These are phyloP conservation scores for Penicillium samsonianum DNA, from an alignment of 495 filamentous ascomycete species.

Conservation along the genomic window DNA sequence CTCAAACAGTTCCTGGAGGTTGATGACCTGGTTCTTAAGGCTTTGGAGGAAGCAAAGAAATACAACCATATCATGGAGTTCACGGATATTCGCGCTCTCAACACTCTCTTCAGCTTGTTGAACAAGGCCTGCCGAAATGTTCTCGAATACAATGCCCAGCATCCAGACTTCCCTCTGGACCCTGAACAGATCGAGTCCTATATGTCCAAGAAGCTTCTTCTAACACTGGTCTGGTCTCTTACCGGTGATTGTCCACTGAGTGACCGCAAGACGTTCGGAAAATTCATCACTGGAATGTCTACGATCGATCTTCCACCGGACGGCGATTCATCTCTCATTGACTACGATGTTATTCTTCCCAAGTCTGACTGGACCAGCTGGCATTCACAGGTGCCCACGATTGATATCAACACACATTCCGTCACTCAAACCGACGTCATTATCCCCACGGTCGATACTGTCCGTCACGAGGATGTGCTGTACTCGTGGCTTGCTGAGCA, in stretches of 20 bases:
- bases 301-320: slow-evolving; percentile 80
- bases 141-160: slow-evolving; percentile 92
- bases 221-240: slow-evolving; percentile 90
- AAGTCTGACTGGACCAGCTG: slow-evolving; percentile 85
- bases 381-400: slow-evolving; percentile 89
- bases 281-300: slow-evolving; percentile 73
- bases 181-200: slow-evolving; percentile 85
- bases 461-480: slow-evolving; percentile 94
- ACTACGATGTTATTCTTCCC: slow-evolving; percentile 88
- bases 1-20: slow-evolving; percentile 72
- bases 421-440: slow-evolving; percentile 96
- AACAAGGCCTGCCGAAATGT: slow-evolving; percentile 91
- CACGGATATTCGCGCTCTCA: slow-evolving; percentile 83
- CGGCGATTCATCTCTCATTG: slow-evolving; percentile 81
- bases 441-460: slow-evolving; percentile 94
- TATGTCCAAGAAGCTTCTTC: slow-evolving; percentile 86
- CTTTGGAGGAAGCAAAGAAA: slow-evolving; percentile 70
- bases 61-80: slow-evolving; percentile 99
- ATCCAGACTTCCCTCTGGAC: slow-evolving; percentile 90
- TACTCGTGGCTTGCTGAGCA: slow-evolving; percentile 99
- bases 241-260: slow-evolving; percentile 89
- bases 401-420: slow-evolving; percentile 97
- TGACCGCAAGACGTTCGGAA: slow-evolving; percentile 87
- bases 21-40: slow-evolving; percentile 74
- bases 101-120: slow-evolving; percentile 89